These are phyloP conservation scores for Xeromyces bisporus DNA, from an alignment of 495 filamentous ascomycete genomes.

Conservation along the genomic window DNA sequence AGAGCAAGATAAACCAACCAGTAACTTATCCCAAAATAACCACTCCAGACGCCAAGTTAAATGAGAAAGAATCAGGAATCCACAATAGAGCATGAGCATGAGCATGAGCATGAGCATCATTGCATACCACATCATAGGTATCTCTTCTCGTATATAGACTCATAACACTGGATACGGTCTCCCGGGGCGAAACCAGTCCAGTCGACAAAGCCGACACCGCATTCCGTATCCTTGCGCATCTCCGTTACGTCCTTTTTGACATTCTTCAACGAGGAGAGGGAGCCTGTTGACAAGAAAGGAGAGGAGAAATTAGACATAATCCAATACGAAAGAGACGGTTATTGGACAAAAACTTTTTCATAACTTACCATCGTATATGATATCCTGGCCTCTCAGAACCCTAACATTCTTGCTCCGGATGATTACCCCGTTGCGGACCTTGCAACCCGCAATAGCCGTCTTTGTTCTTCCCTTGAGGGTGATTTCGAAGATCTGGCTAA, in stretches of 20 bases:
- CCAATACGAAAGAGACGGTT: too few species aligned
- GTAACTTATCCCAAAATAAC: too few species aligned
- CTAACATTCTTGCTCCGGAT: conserved; percentile 43
- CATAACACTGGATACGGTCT: conserved; percentile 75
- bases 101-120: too few species aligned
- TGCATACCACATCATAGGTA: conserved; percentile 13
- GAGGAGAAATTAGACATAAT: neutral
- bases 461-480: conserved; percentile 52
- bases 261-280: conserved; percentile 66
- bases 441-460: conserved; percentile 68
- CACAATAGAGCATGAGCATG: too few species aligned
- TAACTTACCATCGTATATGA: conserved; percentile 65
- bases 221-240: conserved; percentile 83
- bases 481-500: conserved; percentile 69
- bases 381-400: conserved; percentile 51
- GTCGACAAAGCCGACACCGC: conserved; percentile 68
- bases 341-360: too few species aligned
- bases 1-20: too few species aligned
- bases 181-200: conserved; percentile 67
- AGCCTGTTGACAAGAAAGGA: conserved; percentile 35
- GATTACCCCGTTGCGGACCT: conserved; percentile 67
- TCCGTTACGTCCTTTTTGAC: conserved; percentile 79
- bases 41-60: too few species aligned
- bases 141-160: conserved; percentile 60
- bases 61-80: too few species aligned